Evolutionary conservation across 2,329 filamentous ascomycete species (phyloP).

Genomic region (Diaporthe sp.): DNA sequence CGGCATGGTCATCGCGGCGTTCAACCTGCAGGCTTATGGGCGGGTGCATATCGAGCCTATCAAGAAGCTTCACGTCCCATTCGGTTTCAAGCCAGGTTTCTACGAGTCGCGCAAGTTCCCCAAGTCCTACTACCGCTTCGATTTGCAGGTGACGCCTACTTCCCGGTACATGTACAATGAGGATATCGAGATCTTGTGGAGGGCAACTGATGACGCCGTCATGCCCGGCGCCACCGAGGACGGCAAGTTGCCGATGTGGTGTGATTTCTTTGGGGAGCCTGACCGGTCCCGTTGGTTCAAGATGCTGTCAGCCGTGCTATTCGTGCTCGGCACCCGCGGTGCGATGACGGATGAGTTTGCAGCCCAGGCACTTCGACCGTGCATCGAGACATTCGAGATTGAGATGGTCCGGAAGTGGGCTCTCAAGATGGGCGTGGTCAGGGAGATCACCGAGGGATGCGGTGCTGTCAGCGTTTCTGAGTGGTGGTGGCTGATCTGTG

Average conservation of each 20-base stretch:
- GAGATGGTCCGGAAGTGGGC: slow-evolving; percentile 72
- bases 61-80: slow-evolving; percentile 73
- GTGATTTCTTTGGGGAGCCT: slow-evolving; percentile 74
- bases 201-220: slow-evolving; percentile 48
- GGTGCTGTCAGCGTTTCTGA: slow-evolving; percentile 58
- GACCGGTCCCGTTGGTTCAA: slow-evolving; percentile 75
- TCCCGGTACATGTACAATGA: slow-evolving; percentile 64
- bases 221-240: slow-evolving; percentile 59
- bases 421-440: slow-evolving; percentile 64
- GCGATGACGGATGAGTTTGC: slow-evolving; percentile 68
- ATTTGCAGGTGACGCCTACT: slow-evolving; percentile 72
- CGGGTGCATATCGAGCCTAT: slow-evolving; percentile 67
- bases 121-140: slow-evolving; percentile 75
- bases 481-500: slow-evolving; percentile 78
- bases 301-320: slow-evolving; percentile 72
- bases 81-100: slow-evolving; percentile 79
- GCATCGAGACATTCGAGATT: slow-evolving; percentile 75
- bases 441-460: slow-evolving; percentile 54
- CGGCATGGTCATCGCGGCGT: slow-evolving; percentile 75
- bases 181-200: slow-evolving; percentile 42
- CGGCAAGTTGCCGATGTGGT: slow-evolving; percentile 78
- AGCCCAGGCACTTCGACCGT: slow-evolving; percentile 67
- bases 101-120: slow-evolving; percentile 80
- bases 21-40: slow-evolving; percentile 74
- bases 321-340: slow-evolving; percentile 74